A percentile compares a stretch with the other conserved stretches of the same genome.
These are phyloP conservation scores for Chrysanthemum seticuspe DNA, from an alignment of 129 eudicot genomes.

Conservation along the genomic window DNA sequence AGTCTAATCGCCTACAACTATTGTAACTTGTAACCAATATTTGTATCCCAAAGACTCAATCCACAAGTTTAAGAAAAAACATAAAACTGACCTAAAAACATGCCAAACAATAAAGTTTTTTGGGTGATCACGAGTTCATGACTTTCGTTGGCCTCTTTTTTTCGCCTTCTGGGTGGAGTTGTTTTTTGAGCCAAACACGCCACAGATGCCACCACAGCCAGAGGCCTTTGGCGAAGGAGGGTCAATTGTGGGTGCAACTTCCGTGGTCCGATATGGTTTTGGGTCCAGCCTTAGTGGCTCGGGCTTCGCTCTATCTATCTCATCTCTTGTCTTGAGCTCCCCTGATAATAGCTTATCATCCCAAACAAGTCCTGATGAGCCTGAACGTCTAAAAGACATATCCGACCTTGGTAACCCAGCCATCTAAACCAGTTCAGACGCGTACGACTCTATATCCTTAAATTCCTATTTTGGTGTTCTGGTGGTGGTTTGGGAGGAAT, in stretches of 20 bases:
- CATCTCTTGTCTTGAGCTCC: conserved; percentile 44
- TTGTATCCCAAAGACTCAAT: neutral
- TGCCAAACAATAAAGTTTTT: neutral
- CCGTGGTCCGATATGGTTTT: conserved; percentile 35
- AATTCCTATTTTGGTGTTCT: neutral
- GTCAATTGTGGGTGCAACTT: conserved; percentile 47
- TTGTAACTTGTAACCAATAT: neutral
- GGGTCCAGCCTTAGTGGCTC: conserved; percentile 14
- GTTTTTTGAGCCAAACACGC: conserved; percentile 42
- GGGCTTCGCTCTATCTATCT: conserved; percentile 17
- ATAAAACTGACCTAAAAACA: neutral
- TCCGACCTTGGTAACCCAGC: conserved; percentile 68
- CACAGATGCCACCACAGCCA: conserved; percentile 54
- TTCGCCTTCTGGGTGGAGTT: conserved; percentile 13
- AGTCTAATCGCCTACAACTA: neutral
- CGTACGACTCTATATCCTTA: neutral
- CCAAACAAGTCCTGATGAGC: conserved; percentile 78
- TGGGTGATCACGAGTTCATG: conserved; percentile 1
- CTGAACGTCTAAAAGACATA: conserved; percentile 66
- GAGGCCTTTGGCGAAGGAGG: conserved; percentile 78
- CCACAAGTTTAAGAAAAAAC: neutral
- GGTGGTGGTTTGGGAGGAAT: conserved; percentile 14
- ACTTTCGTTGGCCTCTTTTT: conserved; percentile 18
- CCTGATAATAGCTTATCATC: conserved; percentile 60
- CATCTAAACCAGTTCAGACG: conserved; percentile 25